These are phyloP conservation scores for Heterobasidion occidentale DNA, from an alignment of 1,284 basidiomycete species.

Conservation along the genomic window DNA sequence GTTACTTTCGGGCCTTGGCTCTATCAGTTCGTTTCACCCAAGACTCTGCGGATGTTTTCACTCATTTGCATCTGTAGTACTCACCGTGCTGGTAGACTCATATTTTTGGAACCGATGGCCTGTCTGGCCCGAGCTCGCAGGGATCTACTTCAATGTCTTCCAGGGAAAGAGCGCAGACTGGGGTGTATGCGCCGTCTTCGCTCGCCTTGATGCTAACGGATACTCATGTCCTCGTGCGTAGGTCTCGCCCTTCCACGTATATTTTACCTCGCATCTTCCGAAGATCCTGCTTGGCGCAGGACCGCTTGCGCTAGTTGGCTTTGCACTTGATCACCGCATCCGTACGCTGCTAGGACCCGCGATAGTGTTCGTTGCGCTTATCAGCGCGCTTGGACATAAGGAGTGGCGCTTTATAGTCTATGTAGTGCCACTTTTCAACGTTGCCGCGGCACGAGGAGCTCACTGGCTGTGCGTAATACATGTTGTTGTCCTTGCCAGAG, in stretches of 20 bases:
- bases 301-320: constrained; percentile 56
- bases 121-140: constrained; percentile 85
- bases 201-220: constrained; percentile 1
- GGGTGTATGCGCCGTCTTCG: constrained; percentile 57
- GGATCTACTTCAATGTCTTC: constrained; percentile 82
- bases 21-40: constrained; percentile 37
- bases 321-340: constrained; percentile 37
- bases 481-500: not conserved
- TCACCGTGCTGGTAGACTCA: constrained; percentile 71
- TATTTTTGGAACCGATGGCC: constrained; percentile 74
- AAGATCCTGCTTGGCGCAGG: constrained; percentile 67
- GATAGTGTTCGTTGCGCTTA: constrained; percentile 48
- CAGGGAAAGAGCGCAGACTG: constrained; percentile 85
- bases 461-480: constrained; percentile 45
- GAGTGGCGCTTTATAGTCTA: constrained; percentile 98
- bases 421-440: constrained; percentile 75
- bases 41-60: not conserved
- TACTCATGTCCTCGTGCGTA: constrained; percentile 19
- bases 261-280: constrained; percentile 68
- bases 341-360: constrained; percentile 45
- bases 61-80: constrained; percentile 29
- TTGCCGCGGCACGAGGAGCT: constrained; percentile 66
- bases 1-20: constrained; percentile 41
- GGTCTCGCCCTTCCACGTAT: constrained; percentile 69
- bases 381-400: constrained; percentile 81